phyloP scores from a whole-genome alignment of 306 rosid genomes.

The Ziziphus jujuba region DNA sequence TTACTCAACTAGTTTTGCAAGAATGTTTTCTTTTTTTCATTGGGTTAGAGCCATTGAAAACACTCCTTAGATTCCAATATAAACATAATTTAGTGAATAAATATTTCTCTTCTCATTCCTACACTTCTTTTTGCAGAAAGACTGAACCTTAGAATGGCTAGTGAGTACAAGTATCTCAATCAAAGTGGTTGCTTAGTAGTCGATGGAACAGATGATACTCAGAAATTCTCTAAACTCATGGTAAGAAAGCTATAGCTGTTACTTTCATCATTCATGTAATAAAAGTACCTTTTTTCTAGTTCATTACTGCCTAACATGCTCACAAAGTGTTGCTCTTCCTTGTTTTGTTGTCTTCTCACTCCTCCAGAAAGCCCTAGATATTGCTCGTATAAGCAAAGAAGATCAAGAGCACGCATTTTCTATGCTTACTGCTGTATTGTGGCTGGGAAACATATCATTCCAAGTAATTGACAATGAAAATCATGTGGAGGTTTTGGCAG shows the following conservation, averaged over 20 bases:
- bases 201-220: constrained; percentile 70
- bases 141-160: constrained; percentile 65
- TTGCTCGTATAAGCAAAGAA: constrained; percentile 55
- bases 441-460: constrained; percentile 97
- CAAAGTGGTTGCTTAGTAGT: constrained; percentile 79
- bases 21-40: constrained; percentile 1
- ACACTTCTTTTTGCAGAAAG: constrained; percentile 55
- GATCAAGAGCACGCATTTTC: constrained; percentile 72
- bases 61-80: neutral
- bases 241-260: constrained; percentile 47
- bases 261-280: constrained; percentile 12
- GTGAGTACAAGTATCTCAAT: constrained; percentile 83
- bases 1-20: constrained; percentile 15
- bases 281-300: constrained; percentile 19
- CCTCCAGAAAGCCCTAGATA: constrained; percentile 70
- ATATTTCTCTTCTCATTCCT: constrained; percentile 20
- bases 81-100: neutral
- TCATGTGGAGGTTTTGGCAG: constrained; percentile 69
- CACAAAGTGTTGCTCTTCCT: constrained; percentile 12
- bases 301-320: constrained; percentile 18
- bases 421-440: constrained; percentile 73
- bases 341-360: constrained; percentile 18
- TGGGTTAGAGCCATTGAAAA: neutral
- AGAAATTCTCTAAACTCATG: constrained; percentile 56
- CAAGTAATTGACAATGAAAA: constrained; percentile 57